Conservation (phyloP, 176 grass and related monocot species). For the Triticum dicoccoides region DNA sequence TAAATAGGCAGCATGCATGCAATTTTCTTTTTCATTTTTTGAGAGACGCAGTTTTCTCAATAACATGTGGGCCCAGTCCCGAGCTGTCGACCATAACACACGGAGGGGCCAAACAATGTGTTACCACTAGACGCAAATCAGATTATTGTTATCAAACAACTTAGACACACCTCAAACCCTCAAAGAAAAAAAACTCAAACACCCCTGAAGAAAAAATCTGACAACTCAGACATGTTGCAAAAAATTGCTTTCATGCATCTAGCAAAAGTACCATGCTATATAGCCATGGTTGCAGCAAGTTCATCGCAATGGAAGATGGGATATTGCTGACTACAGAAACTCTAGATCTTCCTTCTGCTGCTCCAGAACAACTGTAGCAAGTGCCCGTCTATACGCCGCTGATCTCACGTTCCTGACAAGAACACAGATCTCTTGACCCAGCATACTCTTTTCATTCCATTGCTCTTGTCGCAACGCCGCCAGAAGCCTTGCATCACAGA, state of each 20-base stretch:
- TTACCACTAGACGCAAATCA: too few relatives aligned
- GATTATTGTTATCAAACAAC: background rate
- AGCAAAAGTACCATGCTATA: background rate
- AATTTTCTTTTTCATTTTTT: too few relatives aligned
- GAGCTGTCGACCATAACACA: background rate
- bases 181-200: too few relatives aligned
- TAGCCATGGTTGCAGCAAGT: background rate
- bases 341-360: slow-evolving; percentile 57
- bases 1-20: background rate
- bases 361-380: slow-evolving; percentile 65
- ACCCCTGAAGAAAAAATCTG: background rate
- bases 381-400: slow-evolving; percentile 47
- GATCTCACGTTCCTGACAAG: slow-evolving; percentile 72
- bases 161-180: background rate
- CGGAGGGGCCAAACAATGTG: background rate
- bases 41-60: background rate
- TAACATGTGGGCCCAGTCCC: background rate
- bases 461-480: slow-evolving; percentile 55
- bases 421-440: slow-evolving; percentile 49
- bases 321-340: slow-evolving; percentile 45
- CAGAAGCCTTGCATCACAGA: slow-evolving; percentile 65
- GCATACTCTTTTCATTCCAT: slow-evolving; percentile 38
- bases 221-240: background rate
- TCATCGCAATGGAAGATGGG: background rate
- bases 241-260: background rate